phyloP scores from a whole-genome alignment of 2,329 filamentous ascomycete genomes.

The Colletotrichum nymphaeae region DNA sequence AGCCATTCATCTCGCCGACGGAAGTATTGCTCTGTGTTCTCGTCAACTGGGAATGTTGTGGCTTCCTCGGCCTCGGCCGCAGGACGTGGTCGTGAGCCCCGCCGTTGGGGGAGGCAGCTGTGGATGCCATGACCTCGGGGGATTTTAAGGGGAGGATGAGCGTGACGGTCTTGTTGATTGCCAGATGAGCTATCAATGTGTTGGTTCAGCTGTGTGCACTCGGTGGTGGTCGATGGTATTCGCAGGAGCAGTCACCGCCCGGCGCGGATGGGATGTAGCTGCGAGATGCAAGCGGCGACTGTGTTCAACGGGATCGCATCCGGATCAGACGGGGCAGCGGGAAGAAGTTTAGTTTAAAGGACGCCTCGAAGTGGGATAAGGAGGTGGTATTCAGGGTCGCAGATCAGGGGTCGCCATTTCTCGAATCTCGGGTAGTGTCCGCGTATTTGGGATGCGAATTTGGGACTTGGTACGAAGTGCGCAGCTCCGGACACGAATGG shows the following conservation, averaged over 20 bases:
- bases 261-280: not conserved
- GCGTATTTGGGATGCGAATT: constrained; percentile 28
- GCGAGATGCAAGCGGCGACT: constrained; percentile 11
- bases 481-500: no score
- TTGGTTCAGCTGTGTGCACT: not conserved
- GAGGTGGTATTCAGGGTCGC: constrained; percentile 29
- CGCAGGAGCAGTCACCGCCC: not conserved
- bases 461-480: not conserved
- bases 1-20: constrained; percentile 21
- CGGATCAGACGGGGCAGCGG: constrained; percentile 9
- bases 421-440: constrained; percentile 14
- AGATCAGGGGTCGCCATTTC: constrained; percentile 33
- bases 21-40: constrained; percentile 34
- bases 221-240: not conserved
- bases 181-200: not conserved
- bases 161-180: not conserved
- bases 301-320: constrained; percentile 6
- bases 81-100: constrained; percentile 53
- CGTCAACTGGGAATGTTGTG: constrained; percentile 54
- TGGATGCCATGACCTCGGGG: constrained; percentile 24
- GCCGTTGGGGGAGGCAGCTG: constrained; percentile 26
- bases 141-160: not conserved
- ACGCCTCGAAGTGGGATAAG: not conserved
- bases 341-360: not conserved
- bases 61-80: constrained; percentile 62